A percentile compares a stretch with the other conserved stretches of the same genome.
Evolutionary conservation across 257 asterid genomes (phyloP).

Genomic region (Avicennia marina): DNA sequence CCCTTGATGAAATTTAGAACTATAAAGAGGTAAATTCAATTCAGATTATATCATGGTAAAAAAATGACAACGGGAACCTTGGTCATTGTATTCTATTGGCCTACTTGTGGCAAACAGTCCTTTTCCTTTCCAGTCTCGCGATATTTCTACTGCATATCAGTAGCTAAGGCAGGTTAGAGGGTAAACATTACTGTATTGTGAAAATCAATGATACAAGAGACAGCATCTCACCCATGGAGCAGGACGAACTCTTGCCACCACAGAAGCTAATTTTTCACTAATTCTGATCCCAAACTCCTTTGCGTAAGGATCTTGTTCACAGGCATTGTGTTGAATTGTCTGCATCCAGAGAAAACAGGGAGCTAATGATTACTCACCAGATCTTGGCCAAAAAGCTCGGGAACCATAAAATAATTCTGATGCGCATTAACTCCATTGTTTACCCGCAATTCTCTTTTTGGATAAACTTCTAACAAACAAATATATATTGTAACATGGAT

Average conservation of each 20-base stretch:
- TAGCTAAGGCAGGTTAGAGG: conserved; percentile 12
- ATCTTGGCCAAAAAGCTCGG: no score
- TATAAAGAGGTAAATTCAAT: background rate
- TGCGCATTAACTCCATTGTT: no score
- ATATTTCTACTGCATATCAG: conserved; percentile 67
- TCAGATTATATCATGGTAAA: background rate
- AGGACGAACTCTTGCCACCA: conserved; percentile 98
- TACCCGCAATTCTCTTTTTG: no score
- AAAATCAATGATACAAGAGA: background rate
- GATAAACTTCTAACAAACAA: no score
- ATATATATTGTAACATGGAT: no score
- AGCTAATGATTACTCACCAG: no score
- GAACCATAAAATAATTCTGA: no score
- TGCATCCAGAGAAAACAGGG: no score
- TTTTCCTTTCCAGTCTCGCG: conserved; percentile 93
- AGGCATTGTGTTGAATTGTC: conserved; percentile 87
- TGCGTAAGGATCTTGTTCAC: conserved; percentile 89
- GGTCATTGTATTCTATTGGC: conserved; percentile 99
- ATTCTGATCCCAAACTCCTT: conserved; percentile 88
- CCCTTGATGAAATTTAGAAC: background rate
- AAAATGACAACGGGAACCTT: conserved; percentile 59
- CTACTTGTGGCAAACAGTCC: conserved; percentile 96
- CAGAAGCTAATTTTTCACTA: conserved; percentile 74
- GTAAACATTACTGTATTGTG: background rate
- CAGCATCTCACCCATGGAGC: conserved; percentile 89